Conservation (phyloP, 768 basidiomycete genomes). For the Lentinus brumalis region DNA sequence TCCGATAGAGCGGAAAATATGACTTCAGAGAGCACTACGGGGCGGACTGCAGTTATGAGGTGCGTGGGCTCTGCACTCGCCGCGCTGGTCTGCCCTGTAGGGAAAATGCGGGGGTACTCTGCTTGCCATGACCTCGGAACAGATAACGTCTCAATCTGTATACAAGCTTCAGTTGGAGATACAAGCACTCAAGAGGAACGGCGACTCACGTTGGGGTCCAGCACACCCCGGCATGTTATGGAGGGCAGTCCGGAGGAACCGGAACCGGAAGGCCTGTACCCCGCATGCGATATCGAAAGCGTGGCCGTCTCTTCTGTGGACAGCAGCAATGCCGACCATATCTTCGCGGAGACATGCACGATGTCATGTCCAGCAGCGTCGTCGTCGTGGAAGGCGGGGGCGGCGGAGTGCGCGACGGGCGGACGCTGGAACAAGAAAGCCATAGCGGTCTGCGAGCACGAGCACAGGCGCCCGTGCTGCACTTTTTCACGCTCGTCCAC, state of each 20-base stretch:
- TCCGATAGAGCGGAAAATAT: slow-evolving; percentile 27
- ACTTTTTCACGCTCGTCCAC: slow-evolving; percentile 20
- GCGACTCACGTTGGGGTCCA: slow-evolving; percentile 41
- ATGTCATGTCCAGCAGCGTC: slow-evolving; percentile 1
- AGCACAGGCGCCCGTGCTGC: slow-evolving; percentile 14
- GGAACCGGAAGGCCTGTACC: not conserved
- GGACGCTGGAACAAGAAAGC: slow-evolving; percentile 25
- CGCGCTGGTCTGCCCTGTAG: not conserved
- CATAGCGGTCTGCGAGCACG: slow-evolving; percentile 11
- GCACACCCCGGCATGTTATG: slow-evolving; percentile 36
- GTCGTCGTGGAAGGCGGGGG: slow-evolving; percentile 14
- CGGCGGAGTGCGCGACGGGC: slow-evolving; percentile 2
- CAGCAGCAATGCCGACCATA: slow-evolving; percentile 15
- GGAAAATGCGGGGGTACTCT: slow-evolving; percentile 17
- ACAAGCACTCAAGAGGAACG: slow-evolving; percentile 23
- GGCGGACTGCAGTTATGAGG: slow-evolving; percentile 15
- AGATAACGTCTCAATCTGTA: slow-evolving; percentile 11
- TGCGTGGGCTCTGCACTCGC: slow-evolving; percentile 12
- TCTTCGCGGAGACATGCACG: slow-evolving; percentile 11
- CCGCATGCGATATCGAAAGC: slow-evolving; percentile 17
- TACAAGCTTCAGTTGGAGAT: not conserved
- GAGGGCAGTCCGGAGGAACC: slow-evolving; percentile 10
- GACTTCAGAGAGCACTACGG: slow-evolving; percentile 26
- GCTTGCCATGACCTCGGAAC: slow-evolving; percentile 21
- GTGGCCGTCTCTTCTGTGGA: slow-evolving; percentile 5